phyloP scores from a whole-genome alignment of 2,329 filamentous ascomycete species.

The Gliomastix tumulicola region DNA sequence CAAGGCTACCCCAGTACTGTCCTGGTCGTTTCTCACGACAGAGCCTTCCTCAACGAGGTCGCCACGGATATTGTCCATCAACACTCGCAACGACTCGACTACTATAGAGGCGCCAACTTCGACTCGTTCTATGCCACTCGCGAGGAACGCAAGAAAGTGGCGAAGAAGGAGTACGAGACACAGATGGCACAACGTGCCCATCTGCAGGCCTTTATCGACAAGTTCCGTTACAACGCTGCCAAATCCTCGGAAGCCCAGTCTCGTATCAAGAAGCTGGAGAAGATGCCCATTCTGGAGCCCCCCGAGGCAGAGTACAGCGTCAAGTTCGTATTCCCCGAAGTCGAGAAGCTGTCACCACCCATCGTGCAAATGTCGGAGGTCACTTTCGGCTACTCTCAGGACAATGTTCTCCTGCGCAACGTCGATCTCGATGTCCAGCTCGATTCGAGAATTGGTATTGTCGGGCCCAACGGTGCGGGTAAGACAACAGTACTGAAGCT shows the following conservation, averaged over 20 bases:
- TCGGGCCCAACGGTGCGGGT: slow-evolving; percentile 97
- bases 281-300: slow-evolving; percentile 84
- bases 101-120: slow-evolving; percentile 97
- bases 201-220: slow-evolving; percentile 97
- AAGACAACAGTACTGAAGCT: slow-evolving; percentile 98
- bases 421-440: slow-evolving; percentile 96
- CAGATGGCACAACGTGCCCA: slow-evolving; percentile 93
- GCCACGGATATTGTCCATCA: slow-evolving; percentile 99
- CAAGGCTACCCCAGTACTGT: slow-evolving; percentile 92
- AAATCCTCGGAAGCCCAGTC: slow-evolving; percentile 98
- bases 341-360: slow-evolving; percentile 93
- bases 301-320: slow-evolving; percentile 94
- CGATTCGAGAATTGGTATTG: slow-evolving; percentile 96
- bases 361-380: slow-evolving; percentile 97
- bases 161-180: slow-evolving; percentile 96
- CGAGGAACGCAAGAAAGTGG: slow-evolving; percentile 93
- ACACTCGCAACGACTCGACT: slow-evolving; percentile 93
- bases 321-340: slow-evolving; percentile 94
- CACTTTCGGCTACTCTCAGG: slow-evolving; percentile 77
- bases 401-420: slow-evolving; percentile 73
- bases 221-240: slow-evolving; percentile 98
- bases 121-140: slow-evolving; percentile 96
- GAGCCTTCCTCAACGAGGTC: slow-evolving; percentile 97
- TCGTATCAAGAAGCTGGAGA: slow-evolving; percentile 97
- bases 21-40: slow-evolving; percentile 95